Evolutionary conservation across 495 filamentous ascomycete species (phyloP).

Genomic region (Oidiodendron maius): DNA sequence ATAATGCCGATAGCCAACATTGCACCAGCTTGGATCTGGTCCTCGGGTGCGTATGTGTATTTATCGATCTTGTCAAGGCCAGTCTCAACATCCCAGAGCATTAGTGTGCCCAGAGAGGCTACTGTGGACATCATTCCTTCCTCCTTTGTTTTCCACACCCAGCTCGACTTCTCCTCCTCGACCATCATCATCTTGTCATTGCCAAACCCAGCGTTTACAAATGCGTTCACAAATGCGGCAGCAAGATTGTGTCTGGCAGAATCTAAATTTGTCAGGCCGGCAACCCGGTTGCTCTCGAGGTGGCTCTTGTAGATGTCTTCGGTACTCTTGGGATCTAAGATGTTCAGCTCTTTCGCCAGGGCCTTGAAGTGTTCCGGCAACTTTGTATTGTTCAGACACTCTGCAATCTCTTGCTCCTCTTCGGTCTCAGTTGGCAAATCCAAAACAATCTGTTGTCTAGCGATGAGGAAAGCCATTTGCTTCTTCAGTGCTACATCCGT

Average conservation of each 20-base stretch:
- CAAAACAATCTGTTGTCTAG: constrained; percentile 84
- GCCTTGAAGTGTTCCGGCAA: constrained; percentile 90
- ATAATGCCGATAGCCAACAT: constrained; percentile 87
- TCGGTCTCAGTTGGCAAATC: constrained; percentile 54
- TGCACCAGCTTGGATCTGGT: constrained; percentile 83
- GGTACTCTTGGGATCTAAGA: constrained; percentile 91
- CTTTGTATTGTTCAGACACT: constrained; percentile 80
- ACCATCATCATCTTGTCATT: constrained; percentile 97
- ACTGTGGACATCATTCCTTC: constrained; percentile 96
- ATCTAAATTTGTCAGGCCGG: constrained; percentile 88
- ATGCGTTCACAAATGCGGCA: constrained; percentile 92
- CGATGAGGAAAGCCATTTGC: constrained; percentile 91
- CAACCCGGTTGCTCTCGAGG: constrained; percentile 86
- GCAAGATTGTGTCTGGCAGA: constrained; percentile 94
- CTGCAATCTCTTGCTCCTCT: constrained; percentile 66
- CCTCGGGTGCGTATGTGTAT: constrained; percentile 78
- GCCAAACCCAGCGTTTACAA: constrained; percentile 92
- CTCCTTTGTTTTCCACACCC: constrained; percentile 99
- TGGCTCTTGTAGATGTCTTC: constrained; percentile 99
- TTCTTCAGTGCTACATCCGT: constrained; percentile 78
- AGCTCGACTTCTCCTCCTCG: constrained; percentile 72
- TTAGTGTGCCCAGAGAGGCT: constrained; percentile 82
- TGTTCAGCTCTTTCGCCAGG: constrained; percentile 91
- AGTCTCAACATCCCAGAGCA: constrained; percentile 84
- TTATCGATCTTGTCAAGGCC: constrained; percentile 90